Base-by-base conservation (phyloP, 345 rosid genomes). In the Schrenkiella parvula region DNA sequence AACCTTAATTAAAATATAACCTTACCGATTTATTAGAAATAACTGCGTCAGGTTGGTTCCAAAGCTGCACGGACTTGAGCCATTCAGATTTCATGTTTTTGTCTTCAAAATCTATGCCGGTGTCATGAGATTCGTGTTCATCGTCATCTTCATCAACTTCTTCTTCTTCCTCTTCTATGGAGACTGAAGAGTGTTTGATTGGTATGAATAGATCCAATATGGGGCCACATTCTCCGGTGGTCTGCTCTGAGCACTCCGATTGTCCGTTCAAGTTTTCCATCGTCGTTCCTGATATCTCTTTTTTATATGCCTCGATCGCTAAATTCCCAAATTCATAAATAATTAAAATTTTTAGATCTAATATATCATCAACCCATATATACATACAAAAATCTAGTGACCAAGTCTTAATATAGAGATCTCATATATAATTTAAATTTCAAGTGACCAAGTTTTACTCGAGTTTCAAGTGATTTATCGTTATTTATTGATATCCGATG, bases 31-130 rank as follows among this genome's bases (percentile, higher is more conserved):
- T 48, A 21, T 48, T 52, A 13, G 74, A 32, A 11, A 39, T 43
- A 53, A 38, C 32, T 38, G 70, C 6, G 17, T 55, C 71, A 5
- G 76, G 88, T 47, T 84, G 93, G 70, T 89, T 89, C 97, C 97
- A 95, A 21, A 95, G 80, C 81, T 88, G 97, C 31, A 89, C 99
- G 82, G 97, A 91, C 83, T 88, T 88, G 72, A 95, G 99, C 99
- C 98, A 93, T 25, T 93, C 97, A 8, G 97, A 88, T 80, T 93
- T 91, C 83, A 75, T 85, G 69, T 93, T 91, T 81, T 71, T 85
- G 65, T 76, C 75, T 14, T 21, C 29, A 2, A 46, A 70, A 43
- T 64, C 78, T 4, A 75, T 70, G 42, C 66, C 19, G 8, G 34
- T 58, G 26, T 43, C 66, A 62, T 70, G 37, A 63, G 89, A 86